These are phyloP conservation scores for Macrophomina tecta DNA, from an alignment of 2,329 filamentous ascomycete species.

Conservation along the genomic window DNA sequence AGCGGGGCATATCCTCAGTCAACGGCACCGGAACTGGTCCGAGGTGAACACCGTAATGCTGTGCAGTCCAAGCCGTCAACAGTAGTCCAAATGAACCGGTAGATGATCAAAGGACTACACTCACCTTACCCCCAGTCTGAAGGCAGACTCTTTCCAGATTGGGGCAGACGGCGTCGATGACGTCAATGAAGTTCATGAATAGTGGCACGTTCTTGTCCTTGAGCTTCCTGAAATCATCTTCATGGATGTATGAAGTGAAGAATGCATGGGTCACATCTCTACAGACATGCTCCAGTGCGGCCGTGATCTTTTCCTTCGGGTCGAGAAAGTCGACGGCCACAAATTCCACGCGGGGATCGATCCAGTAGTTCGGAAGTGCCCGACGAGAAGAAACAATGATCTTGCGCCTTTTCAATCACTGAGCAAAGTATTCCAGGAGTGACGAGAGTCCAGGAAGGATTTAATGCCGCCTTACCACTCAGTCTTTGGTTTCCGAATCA, in stretches of 20 bases:
- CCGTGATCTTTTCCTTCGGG: neutral
- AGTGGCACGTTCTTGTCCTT: constrained; percentile 11
- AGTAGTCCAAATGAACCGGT: too few species aligned
- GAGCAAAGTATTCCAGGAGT: too few species aligned
- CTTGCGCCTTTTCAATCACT: constrained; percentile 28
- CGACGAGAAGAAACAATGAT: constrained; percentile 41
- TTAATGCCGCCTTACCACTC: neutral
- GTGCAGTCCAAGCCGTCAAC: neutral
- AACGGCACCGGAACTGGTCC: constrained; percentile 1
- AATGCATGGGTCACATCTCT: constrained; percentile 42
- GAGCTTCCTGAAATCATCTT: constrained; percentile 10
- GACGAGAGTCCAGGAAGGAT: too few species aligned
- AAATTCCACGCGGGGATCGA: constrained; percentile 41
- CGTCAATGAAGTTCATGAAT: constrained; percentile 24
- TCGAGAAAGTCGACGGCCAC: constrained; percentile 43
- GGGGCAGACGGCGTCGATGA: constrained; percentile 14
- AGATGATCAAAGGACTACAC: neutral
- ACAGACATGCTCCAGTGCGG: constrained; percentile 33
- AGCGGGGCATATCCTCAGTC: constrained; percentile 17
- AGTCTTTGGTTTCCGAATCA: constrained; percentile 36
- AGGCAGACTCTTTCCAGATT: constrained; percentile 16
- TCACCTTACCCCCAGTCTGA: constrained; percentile 14
- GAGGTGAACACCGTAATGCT: constrained; percentile 23
- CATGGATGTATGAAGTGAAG: constrained; percentile 44
- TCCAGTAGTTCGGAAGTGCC: constrained; percentile 33